A percentile compares a stretch with the other conserved stretches of the same genome.
Evolutionary conservation across 2,329 filamentous ascomycete species (phyloP).

Genomic region (Aspergillus chevalieri): DNA sequence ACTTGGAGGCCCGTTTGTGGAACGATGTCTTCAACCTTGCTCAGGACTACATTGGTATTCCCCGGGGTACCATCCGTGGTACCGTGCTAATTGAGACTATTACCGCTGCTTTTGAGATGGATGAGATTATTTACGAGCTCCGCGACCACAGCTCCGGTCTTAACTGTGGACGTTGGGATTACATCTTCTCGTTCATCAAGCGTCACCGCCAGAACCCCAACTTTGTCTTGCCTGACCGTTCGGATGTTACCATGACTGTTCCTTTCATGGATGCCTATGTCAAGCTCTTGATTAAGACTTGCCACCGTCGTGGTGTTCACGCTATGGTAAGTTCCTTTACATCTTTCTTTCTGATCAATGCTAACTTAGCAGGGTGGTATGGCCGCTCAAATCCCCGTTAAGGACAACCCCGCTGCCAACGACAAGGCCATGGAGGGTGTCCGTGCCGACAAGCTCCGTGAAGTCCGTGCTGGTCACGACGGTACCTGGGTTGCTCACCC

Average conservation of each 20-base stretch:
- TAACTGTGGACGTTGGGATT: slow-evolving; percentile 99
- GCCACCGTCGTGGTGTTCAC: slow-evolving; percentile 93
- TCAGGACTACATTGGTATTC: slow-evolving; percentile 88
- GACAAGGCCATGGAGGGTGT: slow-evolving; percentile 91
- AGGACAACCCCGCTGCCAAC: slow-evolving; percentile 85
- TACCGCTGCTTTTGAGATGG: slow-evolving; percentile 97
- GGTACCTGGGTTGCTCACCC: slow-evolving; percentile 98
- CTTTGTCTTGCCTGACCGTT: slow-evolving; percentile 90
- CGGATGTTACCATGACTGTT: slow-evolving; percentile 90
- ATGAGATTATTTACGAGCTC: slow-evolving; percentile 89
- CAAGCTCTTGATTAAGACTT: slow-evolving; percentile 95
- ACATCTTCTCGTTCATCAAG: slow-evolving; percentile 99
- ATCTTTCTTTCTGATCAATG: neutral
- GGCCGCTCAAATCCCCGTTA: slow-evolving; percentile 98
- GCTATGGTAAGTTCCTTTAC: slow-evolving; percentile 60
- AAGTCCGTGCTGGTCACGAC: slow-evolving; percentile 91
- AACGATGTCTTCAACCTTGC: slow-evolving; percentile 96
- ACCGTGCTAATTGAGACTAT: slow-evolving; percentile 98
- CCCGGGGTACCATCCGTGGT: slow-evolving; percentile 83
- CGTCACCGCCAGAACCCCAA: slow-evolving; percentile 93
- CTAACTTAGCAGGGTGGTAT: slow-evolving; percentile 61
- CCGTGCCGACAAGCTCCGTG: slow-evolving; percentile 89
- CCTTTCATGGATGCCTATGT: slow-evolving; percentile 99
- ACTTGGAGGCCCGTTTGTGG: slow-evolving; percentile 95
- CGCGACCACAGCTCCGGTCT: slow-evolving; percentile 92